Evolutionary conservation across 495 filamentous ascomycete species (phyloP), one percentile per base, ranked within the genome.

Genomic region (Daldinia bambusicola): DNA sequence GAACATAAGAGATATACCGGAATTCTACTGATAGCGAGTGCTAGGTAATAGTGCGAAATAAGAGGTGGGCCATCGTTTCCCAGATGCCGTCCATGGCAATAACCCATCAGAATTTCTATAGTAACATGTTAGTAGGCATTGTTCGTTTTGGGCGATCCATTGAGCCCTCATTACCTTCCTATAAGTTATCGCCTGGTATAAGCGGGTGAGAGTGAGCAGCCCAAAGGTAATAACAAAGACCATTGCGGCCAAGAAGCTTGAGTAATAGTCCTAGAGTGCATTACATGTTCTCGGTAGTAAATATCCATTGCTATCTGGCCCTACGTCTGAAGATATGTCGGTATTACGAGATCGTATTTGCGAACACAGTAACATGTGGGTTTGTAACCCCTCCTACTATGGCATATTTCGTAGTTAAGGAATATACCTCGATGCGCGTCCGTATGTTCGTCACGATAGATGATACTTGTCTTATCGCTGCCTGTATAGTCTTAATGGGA

Each of bases 101-200:
- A 30, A 89, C 84, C 85, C 86, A 89, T 41, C 79, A 80, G 70
- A 87, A 87, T 37, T 70, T 68, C 82, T 86, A 77, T 51, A 67
- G 66, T 5, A 1, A 6, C 13, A 9, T 16, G 43, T 71, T 30
- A 74, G 55, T 43, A 53, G 22, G 26, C 38, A 53, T 40, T 26
- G 38, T 9, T 20, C 43, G 16, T 6, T 7, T 31, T 12, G 6
- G 12, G 14, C 2, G n/a, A 6, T 4, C 4, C n/a, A n/a, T 48
- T 14, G 20, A 14, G 16, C n/a, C 13, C 9, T 31, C 14, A 48
- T 56, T 48, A 77, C 72, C 51, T 71, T 79, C 66, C 68, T 75
- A 61, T 77, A 75, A 5, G 77, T 63, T 53, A 83, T 74, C 12
- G 78, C 80, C 52, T 84, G 82, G 10, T 62, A 67, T 18, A 83